Base-by-base conservation (phyloP, 306 rosid genomes). In the Ziziphus jujuba region DNA sequence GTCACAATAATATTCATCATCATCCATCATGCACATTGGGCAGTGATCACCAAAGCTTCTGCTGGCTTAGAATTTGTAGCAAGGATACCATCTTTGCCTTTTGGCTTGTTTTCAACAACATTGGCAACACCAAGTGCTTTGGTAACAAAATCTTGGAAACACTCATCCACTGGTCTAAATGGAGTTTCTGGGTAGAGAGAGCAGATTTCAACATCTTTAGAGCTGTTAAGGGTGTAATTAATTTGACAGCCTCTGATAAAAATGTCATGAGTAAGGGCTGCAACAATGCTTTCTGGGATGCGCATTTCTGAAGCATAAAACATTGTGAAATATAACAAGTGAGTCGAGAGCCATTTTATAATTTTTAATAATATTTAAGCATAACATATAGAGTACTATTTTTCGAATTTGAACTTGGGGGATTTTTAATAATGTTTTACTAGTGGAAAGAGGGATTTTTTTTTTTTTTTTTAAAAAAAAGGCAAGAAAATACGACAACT, bases 171-270 rank as follows among this genome's bases (percentile, higher is more conserved):
- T 49, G 70, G 56, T 52, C 70, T 61, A 17, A 80, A 59, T 5
- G 72, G 56, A 25, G 75, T 80, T 2, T 81, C 81, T 4, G 91
- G 88, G 54, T 83, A 86, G 12, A 86, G 86, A 45, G 50, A 40
- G 7, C 52, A 33, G 21, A 86, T 82, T 49, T 83, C 86, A 9
- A 73, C 65, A 5, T 86, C 88, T 8, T n/a, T 15, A 8, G 75
- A 56, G 3, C 74, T 80, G 7, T 86, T 79, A 17, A 19, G 23
- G 36, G 22, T 14, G 66, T 69, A 86, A 31, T 71, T 78, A 11
- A 73, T 22, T 69, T 86, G 91, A 69, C 91, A 86, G 21, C 91
- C 91, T 0, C 76, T 83, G 61, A 86, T 81, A 77, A 86, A 83
- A 34, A 86, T 81, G 21, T 86, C 91, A 50, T 78, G 88, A 0